Conservation (phyloP, 1,284 basidiomycete species). For the Neolentinus lepideus region DNA sequence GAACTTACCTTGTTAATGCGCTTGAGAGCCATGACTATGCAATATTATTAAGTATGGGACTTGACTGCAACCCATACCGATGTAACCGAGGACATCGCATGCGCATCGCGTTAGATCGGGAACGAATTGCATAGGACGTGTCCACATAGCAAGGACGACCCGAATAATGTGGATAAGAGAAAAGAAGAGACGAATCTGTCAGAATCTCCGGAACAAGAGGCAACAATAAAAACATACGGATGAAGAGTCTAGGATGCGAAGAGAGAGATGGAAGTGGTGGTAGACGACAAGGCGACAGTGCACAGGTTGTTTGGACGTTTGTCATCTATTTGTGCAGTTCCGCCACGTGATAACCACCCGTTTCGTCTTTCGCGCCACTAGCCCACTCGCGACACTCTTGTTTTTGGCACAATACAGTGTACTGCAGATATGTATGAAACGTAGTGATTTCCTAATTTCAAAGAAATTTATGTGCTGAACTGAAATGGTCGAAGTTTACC, state of each 20-base stretch:
- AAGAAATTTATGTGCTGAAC: too few relatives aligned
- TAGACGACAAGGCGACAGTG: not conserved
- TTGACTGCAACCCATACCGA: not conserved
- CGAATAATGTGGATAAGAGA: not conserved
- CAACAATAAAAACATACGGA: not conserved
- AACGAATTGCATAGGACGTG: not conserved
- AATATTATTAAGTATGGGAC: constrained; percentile 2
- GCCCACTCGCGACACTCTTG: not conserved
- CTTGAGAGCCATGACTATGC: constrained; percentile 80
- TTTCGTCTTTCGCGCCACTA: not conserved
- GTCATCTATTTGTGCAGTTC: constrained; percentile 1
- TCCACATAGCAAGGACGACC: not conserved
- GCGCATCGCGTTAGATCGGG: constrained; percentile 1
- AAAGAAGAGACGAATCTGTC: not conserved
- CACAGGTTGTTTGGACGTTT: not conserved
- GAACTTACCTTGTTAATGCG: constrained; percentile 93
- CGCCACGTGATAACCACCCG: not conserved
- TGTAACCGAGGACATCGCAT: not conserved
- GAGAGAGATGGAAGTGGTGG: not conserved
- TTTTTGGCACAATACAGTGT: too few relatives aligned
- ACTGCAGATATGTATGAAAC: too few relatives aligned
- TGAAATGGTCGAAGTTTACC: too few relatives aligned
- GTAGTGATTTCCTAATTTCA: too few relatives aligned
- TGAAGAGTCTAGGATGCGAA: not conserved
- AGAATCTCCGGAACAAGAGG: not conserved